Base-by-base conservation (phyloP, 73 alveolate genomes). In the Tetrahymena elliotti region DNA sequence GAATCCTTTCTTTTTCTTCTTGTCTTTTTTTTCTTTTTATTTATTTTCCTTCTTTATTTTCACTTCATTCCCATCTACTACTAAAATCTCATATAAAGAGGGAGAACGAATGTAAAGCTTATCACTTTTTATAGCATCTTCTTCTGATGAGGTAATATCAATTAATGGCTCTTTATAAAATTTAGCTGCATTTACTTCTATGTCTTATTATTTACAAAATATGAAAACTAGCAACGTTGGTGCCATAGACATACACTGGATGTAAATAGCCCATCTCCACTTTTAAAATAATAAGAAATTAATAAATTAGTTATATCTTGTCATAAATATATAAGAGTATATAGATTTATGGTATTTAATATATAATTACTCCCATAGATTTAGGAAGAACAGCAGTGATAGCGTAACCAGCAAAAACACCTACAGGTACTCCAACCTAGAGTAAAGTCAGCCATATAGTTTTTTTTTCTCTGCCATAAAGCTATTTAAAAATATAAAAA, bases 321-420 rank as follows among this genome's bases (percentile, higher is more conserved):
- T 7, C 10, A 10, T 38, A 38, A 38, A 38, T 38, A 38, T 7
- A 38, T 10, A 47, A 47, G 3, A 18, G 27, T 47, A 18, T 0
- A 47, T 6, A 47, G 20, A 0, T 0, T 2, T 18, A 8, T 18
- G 82, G 6, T 47, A 0, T 47, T 13, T 47, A 47, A 10, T 47
- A 47, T 10, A 34, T 52, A 40, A 84, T 54, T 94, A 94, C 93
- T 35, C 93, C 84, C 96, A 94, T 84, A 10, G 83, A 47, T 12
- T 52, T 88, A 3, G 96, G 83, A 31, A 94, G 83, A 6, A 83
- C 93, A 52, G 95, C 93, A 33, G 95, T 83, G 38, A 94, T 31
- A 8, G 88, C 94, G 31, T 94, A 94, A 13, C 96, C 96, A 33
- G 93, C 95, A 88, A 94, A 94, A 35, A 94, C 93, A 12, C 96